These are phyloP conservation scores for Pichia sp. DNA, from an alignment of 1,139 yeast genomes.

Conservation along the genomic window DNA sequence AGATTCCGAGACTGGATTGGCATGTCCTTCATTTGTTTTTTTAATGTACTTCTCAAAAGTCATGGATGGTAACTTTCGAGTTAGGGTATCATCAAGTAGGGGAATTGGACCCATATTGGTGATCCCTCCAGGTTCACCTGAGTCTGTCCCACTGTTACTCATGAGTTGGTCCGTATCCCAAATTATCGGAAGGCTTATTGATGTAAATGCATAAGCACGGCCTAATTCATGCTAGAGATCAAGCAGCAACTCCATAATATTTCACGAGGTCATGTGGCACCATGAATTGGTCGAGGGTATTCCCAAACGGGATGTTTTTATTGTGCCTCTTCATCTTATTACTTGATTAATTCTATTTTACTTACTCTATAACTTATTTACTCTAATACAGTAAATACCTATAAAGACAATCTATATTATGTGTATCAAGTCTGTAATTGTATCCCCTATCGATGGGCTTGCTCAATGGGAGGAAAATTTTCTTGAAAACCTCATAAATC, in stretches of 20 bases:
- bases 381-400: not conserved
- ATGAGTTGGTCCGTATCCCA: not conserved
- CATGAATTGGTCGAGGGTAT: not conserved
- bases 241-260: not conserved
- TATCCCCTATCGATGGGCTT: not conserved
- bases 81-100: constrained; percentile 14
- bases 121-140: not conserved
- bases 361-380: not conserved
- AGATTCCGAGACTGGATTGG: not conserved
- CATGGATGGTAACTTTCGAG: constrained; percentile 8
- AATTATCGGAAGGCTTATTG: not conserved
- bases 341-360: not conserved
- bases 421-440: not conserved
- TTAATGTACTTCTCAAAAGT: constrained; percentile 13
- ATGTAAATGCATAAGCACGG: not conserved
- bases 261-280: not conserved
- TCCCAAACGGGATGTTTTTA: constrained; percentile 2
- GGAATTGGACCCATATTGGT: not conserved
- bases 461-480: constrained; percentile 9
- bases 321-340: not conserved
- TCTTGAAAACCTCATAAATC: constrained; percentile 2
- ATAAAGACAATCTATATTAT: not conserved
- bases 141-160: not conserved
- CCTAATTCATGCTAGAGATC: not conserved
- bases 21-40: not conserved